phyloP scores from a whole-genome alignment of 352 stramenopile species.

The Blastocystis sp. region DNA sequence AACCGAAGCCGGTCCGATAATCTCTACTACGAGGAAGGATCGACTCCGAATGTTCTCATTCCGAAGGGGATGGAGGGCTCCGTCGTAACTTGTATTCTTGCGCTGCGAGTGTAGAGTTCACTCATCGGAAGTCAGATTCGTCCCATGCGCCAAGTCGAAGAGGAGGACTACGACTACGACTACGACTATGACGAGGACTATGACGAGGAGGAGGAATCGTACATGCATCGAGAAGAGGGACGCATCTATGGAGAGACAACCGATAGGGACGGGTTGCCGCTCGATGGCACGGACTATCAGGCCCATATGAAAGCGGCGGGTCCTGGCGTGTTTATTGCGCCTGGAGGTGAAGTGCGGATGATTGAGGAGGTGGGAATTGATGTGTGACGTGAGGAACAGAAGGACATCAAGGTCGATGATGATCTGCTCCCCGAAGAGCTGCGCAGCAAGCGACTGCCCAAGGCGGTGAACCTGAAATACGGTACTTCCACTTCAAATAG shows the following conservation, averaged over 20 bases:
- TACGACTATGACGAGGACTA: background rate
- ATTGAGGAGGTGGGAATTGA: constrained; percentile 12
- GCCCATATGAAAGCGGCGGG: constrained; percentile 50
- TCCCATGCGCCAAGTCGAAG: background rate
- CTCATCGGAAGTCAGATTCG: constrained; percentile 18
- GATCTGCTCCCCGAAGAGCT: constrained; percentile 28
- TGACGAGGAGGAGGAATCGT: constrained; percentile 26
- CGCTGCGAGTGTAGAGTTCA: constrained; percentile 7
- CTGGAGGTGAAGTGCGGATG: constrained; percentile 19
- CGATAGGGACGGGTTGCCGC: constrained; percentile 29
- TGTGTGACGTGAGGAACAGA: background rate
- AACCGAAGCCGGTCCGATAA: constrained; percentile 45
- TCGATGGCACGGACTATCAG: constrained; percentile 54
- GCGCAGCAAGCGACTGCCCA: constrained; percentile 39
- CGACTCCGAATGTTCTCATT: constrained; percentile 49
- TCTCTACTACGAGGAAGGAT: constrained; percentile 53
- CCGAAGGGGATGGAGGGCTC: constrained; percentile 50
- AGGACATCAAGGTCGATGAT: constrained; percentile 22
- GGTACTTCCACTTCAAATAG: background rate
- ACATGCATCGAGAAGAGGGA: constrained; percentile 39
- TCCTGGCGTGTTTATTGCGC: constrained; percentile 51
- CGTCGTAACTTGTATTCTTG: background rate
- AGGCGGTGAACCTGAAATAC: constrained; percentile 65
- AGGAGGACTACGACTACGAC: constrained; percentile 23
- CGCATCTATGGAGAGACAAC: constrained; percentile 62